Evolutionary conservation across 164 flowering plant genomes (phyloP).

Genomic region (Macadamia tetraphylla): DNA sequence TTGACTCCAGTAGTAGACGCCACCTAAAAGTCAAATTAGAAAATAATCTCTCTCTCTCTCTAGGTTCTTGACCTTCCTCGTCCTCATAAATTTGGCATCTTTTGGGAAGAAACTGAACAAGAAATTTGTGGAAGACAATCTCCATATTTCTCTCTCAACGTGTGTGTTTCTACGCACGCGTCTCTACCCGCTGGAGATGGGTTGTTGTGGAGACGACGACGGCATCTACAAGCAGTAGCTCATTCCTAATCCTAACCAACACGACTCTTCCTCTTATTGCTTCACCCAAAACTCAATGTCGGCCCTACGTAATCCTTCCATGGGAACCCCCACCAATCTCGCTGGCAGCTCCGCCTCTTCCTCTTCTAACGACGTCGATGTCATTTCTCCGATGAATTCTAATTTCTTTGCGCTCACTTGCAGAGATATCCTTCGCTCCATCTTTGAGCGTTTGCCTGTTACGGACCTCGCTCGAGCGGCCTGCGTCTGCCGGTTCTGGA

Average conservation of each 20-base stretch:
- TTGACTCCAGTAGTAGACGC: too few species aligned
- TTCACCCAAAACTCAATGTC: not conserved
- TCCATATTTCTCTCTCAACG: too few species aligned
- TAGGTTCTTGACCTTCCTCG: too few species aligned
- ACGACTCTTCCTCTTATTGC: not conserved
- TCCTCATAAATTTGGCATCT: too few species aligned
- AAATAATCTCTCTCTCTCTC: too few species aligned
- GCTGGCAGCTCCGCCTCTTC: slow-evolving; percentile 1
- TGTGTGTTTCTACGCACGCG: too few species aligned
- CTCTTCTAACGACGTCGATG: slow-evolving; percentile 1
- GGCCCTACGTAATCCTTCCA: not conserved
- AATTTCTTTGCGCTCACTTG: slow-evolving; percentile 54
- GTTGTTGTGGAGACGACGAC: slow-evolving; percentile 20
- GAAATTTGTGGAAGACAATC: too few species aligned
- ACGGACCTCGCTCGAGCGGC: slow-evolving; percentile 83
- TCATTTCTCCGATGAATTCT: slow-evolving; percentile 72
- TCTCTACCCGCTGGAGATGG: slow-evolving; percentile 1
- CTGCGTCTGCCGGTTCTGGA: slow-evolving; percentile 78
- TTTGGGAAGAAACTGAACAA: too few species aligned
- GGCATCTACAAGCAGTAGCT: slow-evolving; percentile 14
- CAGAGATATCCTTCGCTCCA: slow-evolving; percentile 58
- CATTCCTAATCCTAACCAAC: slow-evolving; percentile 2
- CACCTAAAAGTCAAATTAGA: too few species aligned
- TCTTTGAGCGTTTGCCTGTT: slow-evolving; percentile 53
- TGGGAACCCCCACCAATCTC: not conserved